Evolutionary conservation across 2,329 filamentous ascomycete genomes (phyloP).

Genomic region (Pseudonectria foliicola): DNA sequence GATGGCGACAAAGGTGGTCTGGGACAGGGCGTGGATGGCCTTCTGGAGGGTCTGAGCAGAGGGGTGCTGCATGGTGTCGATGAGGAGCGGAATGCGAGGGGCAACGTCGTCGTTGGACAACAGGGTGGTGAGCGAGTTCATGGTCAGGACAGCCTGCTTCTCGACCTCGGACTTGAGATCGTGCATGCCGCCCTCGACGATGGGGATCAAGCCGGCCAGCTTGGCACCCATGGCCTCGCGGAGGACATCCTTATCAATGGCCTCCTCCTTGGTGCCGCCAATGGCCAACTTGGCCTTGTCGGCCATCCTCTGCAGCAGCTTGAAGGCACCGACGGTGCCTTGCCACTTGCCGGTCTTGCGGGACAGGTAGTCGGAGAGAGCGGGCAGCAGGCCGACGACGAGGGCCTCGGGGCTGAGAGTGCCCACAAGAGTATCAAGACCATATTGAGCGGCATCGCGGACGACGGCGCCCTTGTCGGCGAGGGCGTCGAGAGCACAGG

Average conservation of each 20-base stretch:
- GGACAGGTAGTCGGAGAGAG: slow-evolving; percentile 65
- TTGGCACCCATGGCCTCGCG: slow-evolving; percentile 85
- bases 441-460: slow-evolving; percentile 87
- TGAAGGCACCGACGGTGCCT: slow-evolving; percentile 79
- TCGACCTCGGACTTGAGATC: slow-evolving; percentile 84
- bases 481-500: slow-evolving; percentile 72
- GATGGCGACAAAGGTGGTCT: slow-evolving; percentile 96
- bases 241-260: slow-evolving; percentile 80
- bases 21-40: slow-evolving; percentile 91
- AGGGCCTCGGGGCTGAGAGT: slow-evolving; percentile 75
- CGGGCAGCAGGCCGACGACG: slow-evolving; percentile 73
- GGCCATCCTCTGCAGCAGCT: slow-evolving; percentile 85
- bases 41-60: slow-evolving; percentile 84
- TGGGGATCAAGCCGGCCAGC: slow-evolving; percentile 78
- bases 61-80: slow-evolving; percentile 93
- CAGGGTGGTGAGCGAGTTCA: slow-evolving; percentile 82
- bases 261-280: slow-evolving; percentile 72
- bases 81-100: slow-evolving; percentile 81
- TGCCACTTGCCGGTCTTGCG: slow-evolving; percentile 95
- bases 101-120: slow-evolving; percentile 96
- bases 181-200: slow-evolving; percentile 91
- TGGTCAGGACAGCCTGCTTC: slow-evolving; percentile 87
- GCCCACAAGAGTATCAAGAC: slow-evolving; percentile 79
- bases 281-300: slow-evolving; percentile 85
- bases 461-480: slow-evolving; percentile 87